These are phyloP conservation scores for Kandelia obovata DNA, from an alignment of 345 rosid genomes.

Conservation along the genomic window DNA sequence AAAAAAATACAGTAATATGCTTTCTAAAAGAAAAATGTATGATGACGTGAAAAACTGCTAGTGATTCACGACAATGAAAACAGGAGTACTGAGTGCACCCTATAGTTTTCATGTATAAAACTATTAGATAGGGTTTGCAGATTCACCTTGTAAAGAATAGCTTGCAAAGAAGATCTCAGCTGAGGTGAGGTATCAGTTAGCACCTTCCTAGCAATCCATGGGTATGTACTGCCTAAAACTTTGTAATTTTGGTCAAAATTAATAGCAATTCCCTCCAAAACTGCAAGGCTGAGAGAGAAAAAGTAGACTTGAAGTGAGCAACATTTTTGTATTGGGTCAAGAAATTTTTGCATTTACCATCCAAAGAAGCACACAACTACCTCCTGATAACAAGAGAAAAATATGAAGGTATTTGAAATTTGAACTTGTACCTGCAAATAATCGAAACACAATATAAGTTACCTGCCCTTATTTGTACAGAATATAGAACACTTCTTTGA, in stretches of 20 bases:
- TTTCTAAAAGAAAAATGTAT: not conserved
- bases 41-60: not conserved
- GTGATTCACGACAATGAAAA: not conserved
- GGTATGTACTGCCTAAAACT: conserved; percentile 92
- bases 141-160: conserved; percentile 77
- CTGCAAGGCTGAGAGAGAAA: conserved; percentile 68
- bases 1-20: not conserved
- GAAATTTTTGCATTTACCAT: not conserved
- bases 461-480: not conserved
- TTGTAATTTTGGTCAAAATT: conserved; percentile 76
- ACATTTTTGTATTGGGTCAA: no score
- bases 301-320: not conserved
- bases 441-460: conserved; percentile 12
- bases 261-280: conserved; percentile 91
- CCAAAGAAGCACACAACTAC: conserved; percentile 35
- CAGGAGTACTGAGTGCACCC: not conserved
- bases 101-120: not conserved
- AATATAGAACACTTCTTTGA: not conserved
- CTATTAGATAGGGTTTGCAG: not conserved
- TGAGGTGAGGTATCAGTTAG: conserved; percentile 84
- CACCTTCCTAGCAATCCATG: conserved; percentile 96
- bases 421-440: conserved; percentile 86
- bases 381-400: conserved; percentile 93
- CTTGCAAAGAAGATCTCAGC: conserved; percentile 64
- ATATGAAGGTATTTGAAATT: conserved; percentile 87